Conservation (phyloP, 108 stramenopile genomes). For the Nannochloropsis granulata region DNA sequence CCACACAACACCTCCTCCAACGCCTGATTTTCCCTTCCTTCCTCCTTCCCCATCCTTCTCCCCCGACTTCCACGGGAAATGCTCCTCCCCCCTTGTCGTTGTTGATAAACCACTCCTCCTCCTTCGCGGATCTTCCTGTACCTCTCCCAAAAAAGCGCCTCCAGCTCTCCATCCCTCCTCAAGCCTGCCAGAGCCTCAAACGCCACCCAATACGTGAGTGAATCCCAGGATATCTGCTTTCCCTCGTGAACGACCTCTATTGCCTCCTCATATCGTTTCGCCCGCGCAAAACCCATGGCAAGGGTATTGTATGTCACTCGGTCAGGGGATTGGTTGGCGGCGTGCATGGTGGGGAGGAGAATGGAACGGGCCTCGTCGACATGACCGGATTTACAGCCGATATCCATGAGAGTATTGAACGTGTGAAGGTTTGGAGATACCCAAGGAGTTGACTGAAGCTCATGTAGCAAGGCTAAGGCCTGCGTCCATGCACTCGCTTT, state of each 20-base stretch:
- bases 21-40: neutral
- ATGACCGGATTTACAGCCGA: neutral
- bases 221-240: neutral
- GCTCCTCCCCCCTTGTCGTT: too few relatives aligned
- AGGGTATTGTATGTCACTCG: neutral
- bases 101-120: neutral
- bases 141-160: neutral
- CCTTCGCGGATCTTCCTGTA: neutral
- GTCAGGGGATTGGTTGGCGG: neutral
- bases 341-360: neutral
- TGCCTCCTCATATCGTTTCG: neutral
- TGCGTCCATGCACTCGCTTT: neutral
- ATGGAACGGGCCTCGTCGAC: neutral
- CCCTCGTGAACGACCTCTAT: neutral
- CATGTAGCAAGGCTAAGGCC: neutral
- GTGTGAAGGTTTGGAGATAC: neutral
- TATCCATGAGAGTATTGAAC: neutral
- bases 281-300: neutral
- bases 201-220: neutral
- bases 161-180: neutral
- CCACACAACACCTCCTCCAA: neutral
- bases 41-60: neutral
- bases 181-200: neutral
- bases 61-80: neutral
- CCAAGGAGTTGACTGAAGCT: neutral